Conservation (phyloP, 331 rosid genomes). For the Telfairia occidentalis region DNA sequence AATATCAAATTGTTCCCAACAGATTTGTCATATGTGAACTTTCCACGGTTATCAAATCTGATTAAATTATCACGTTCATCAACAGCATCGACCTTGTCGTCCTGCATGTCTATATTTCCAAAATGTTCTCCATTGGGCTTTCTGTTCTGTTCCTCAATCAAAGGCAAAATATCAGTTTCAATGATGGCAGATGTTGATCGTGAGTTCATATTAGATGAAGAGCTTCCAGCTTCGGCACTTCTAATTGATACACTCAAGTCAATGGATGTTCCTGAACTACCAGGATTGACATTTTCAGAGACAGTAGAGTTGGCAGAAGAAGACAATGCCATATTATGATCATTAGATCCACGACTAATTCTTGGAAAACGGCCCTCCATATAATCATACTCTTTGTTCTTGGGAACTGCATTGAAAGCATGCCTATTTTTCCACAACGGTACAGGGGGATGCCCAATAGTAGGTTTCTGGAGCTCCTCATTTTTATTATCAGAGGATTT, state of each 20-base stretch:
- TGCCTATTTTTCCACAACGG: constrained; percentile 75
- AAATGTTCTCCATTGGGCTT: constrained; percentile 23
- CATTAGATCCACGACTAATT: constrained; percentile 47
- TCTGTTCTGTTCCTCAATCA: constrained; percentile 28
- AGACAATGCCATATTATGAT: constrained; percentile 37
- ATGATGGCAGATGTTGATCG: constrained; percentile 16
- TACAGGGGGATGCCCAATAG: constrained; percentile 51
- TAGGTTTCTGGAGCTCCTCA: constrained; percentile 43
- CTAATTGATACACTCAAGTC: constrained; percentile 24
- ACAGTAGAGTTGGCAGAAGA: constrained; percentile 43
- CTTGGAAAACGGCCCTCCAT: constrained; percentile 26
- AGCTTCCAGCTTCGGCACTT: constrained; percentile 25
- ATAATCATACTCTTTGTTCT: constrained; percentile 39
- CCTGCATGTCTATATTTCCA: constrained; percentile 21
- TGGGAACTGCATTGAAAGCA: constrained; percentile 67
- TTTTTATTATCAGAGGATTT: constrained; percentile 50
- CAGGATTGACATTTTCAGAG: constrained; percentile 39
- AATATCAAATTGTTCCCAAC: constrained; percentile 44
- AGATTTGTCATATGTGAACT: constrained; percentile 44
- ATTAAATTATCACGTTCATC: constrained; percentile 33
- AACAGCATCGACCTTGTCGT: constrained; percentile 16
- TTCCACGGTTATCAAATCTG: constrained; percentile 37
- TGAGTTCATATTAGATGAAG: constrained; percentile 19
- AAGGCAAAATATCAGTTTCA: constrained; percentile 22
- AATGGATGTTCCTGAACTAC: constrained; percentile 30